Conservation (phyloP, 352 stramenopile genomes). For the Phytophthora cryptogea region DNA sequence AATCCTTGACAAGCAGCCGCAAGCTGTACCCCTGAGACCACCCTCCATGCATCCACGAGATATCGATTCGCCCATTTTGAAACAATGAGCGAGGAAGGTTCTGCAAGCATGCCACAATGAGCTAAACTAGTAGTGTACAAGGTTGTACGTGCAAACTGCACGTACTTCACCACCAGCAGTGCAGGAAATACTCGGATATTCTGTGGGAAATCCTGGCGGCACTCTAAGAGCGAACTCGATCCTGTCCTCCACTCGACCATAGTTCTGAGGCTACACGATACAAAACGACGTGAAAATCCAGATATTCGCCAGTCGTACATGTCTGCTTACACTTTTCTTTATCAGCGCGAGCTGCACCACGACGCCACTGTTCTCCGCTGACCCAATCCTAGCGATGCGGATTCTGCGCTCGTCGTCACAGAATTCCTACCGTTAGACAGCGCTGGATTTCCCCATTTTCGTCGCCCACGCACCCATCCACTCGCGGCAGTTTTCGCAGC, state of each 20-base stretch:
- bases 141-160: neutral
- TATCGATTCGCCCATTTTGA: slow-evolving; percentile 42
- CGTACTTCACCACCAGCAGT: slow-evolving; percentile 51
- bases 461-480: slow-evolving; percentile 51
- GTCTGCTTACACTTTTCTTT: slow-evolving; percentile 41
- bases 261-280: slow-evolving; percentile 36
- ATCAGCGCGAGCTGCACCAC: slow-evolving; percentile 42
- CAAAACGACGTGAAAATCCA: neutral
- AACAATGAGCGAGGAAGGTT: slow-evolving; percentile 42
- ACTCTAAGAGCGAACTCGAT: slow-evolving; percentile 56
- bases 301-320: neutral
- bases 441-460: slow-evolving; percentile 2
- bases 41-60: slow-evolving; percentile 56
- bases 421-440: slow-evolving; percentile 13
- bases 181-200: slow-evolving; percentile 51
- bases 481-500: slow-evolving; percentile 47
- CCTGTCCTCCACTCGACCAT: slow-evolving; percentile 34
- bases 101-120: slow-evolving; percentile 28
- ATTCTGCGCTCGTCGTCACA: slow-evolving; percentile 17
- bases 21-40: slow-evolving; percentile 66
- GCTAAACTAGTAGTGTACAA: neutral
- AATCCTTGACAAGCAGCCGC: slow-evolving; percentile 46
- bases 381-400: slow-evolving; percentile 37
- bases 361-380: slow-evolving; percentile 24
- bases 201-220: slow-evolving; percentile 41